Base-by-base conservation (phyloP, 2,329 filamentous ascomycete genomes). In the Chaetomium sp. region DNA sequence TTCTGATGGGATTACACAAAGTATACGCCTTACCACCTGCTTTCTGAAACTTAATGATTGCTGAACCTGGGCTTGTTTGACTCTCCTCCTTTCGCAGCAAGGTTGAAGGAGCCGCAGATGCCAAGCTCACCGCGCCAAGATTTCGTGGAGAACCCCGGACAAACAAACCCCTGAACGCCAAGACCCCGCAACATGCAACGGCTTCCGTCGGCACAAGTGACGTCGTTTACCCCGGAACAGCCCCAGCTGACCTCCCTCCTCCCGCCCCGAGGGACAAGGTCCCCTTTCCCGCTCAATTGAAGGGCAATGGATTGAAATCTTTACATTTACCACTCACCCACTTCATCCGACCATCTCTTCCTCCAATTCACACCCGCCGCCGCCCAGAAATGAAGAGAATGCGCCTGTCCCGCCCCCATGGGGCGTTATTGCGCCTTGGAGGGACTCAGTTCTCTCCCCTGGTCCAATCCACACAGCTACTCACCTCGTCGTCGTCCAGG, bases 191-290 rank as follows among this genome's bases (percentile, higher is more conserved):
- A 56, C 25, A 63, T 56, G 38, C 38, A 54, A 42, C 70, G 70
- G 68, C 67, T 72, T 72, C 57, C 67, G 54, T 72, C 70, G 70
- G 70, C 69, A 68, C 68, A 72, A 69, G 66, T 71, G 70, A 71
- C 70, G 70, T 72, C 65, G 65, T 63, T 66, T 56, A 49, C 38
- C 51, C 65, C 60, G 35, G 57, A 35, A 25, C 31, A 51, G 42
- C 31, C 33, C 60, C 60, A 63, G 57, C 55, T 58, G 56, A 66
- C 64, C 62, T 65, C 31, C 10, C 29, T 5, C 21, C 16, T n/a
- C 33, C n/a, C 59, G 56, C 27, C 35, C 31, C 49, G 23, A 27
- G 50, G 60, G 33, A 27, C n/a, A 12, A 21, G 13, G 27, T 16
- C 25, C 29, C 19, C 9, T 23, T 51, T 58, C 50, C 31, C 31